Evolutionary conservation across 1,139 yeast species (phyloP), one percentile per base, ranked within the genome.

Genomic region (Sugiyamaella castrensis): DNA sequence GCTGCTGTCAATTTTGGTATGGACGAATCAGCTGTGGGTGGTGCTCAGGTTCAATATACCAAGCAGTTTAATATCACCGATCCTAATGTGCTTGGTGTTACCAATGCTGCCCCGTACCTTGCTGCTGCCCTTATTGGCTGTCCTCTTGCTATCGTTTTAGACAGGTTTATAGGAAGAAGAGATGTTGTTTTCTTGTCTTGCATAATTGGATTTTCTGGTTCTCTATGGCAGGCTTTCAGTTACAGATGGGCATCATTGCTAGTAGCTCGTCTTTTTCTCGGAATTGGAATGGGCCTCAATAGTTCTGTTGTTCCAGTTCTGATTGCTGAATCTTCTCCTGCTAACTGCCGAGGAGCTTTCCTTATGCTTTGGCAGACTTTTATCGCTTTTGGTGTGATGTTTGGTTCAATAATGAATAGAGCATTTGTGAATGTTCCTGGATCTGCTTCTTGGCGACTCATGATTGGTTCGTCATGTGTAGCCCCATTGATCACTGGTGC

Each of bases 321-420:
- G 42, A 49, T 53, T 34, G 43, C 59, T 1, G 61, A 57, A 33
- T 43, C 48, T 8, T 36, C 58, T 15, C 57, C 58, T 1, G 51
- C 51, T 38, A 32, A 51, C 15, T 40, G 45, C 27, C 50, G 61
- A 39, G 61, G 61, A 1, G 24, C 24, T 19, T 19, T 19, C 24
- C 24, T 19, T 19, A 19, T 19, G 24, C 24, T 19, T 19, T 86
- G 94, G 94, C 95, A 86, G 69, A 76, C 84, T 64, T 85, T 85
- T 76, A 86, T 94, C 8, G 94, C 94, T 7, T 81, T 83, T 53
- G 95, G 95, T 61, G 85, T 86, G 59, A 82, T 84, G 79, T 73
- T 86, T 60, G 94, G 94, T 46, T 83, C 82, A 63, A 82, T 82
- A 48, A 76, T 85, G 40, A 76, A 81, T 29, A 69, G 84, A 51